These are phyloP conservation scores for Diaporthe destruens DNA, from an alignment of 2,329 filamentous ascomycete species.

Conservation along the genomic window DNA sequence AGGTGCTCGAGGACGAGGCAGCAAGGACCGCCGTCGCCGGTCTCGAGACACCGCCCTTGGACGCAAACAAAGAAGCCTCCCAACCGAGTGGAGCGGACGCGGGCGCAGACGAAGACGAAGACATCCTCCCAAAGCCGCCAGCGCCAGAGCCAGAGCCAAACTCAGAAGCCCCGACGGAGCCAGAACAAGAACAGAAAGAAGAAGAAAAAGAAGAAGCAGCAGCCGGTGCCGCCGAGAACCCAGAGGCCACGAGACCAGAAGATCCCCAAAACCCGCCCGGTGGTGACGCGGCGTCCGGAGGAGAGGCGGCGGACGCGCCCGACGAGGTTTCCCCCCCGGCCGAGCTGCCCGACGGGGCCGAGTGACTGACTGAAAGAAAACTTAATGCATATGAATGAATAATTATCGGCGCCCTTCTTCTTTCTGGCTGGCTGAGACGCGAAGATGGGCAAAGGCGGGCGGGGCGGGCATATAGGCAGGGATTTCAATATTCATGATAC, in stretches of 20 bases:
- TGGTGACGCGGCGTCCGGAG: background rate
- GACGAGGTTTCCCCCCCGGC: background rate
- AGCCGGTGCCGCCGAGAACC: background rate
- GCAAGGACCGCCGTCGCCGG: background rate
- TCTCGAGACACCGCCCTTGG: too few species aligned
- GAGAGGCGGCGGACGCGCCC: background rate
- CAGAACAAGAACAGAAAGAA: background rate
- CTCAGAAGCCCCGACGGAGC: background rate
- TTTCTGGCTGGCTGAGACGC: background rate
- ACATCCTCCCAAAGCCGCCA: background rate
- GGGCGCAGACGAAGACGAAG: too few species aligned
- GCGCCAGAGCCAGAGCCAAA: conserved; percentile 1
- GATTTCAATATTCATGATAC: conserved; percentile 35
- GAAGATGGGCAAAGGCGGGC: too few species aligned
- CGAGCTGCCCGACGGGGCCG: background rate
- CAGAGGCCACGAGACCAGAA: background rate
- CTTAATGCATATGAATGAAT: conserved; percentile 7
- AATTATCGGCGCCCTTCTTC: background rate
- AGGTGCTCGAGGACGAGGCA: too few species aligned
- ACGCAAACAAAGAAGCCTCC: background rate
- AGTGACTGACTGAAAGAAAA: background rate
- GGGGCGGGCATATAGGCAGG: too few species aligned
- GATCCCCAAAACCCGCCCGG: background rate
- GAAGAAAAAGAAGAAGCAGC: background rate
- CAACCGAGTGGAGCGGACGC: background rate